Conservation (phyloP, 208 protist genomes). For the Trypanosoma vivax region DNA sequence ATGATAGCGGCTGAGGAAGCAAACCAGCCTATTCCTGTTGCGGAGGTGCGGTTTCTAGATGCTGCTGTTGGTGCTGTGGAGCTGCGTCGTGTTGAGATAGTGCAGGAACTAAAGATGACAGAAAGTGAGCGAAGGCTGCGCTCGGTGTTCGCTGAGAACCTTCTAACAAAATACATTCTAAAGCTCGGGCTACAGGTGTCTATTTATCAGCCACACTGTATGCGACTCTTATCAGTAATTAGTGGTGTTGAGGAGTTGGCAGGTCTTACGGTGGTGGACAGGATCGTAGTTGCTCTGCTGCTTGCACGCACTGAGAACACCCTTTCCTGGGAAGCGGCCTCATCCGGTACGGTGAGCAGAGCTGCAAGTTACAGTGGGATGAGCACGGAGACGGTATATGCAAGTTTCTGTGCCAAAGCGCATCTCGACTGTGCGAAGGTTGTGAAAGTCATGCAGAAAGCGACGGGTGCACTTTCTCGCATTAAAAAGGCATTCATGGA, state of each 20-base stretch:
- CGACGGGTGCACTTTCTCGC: conserved; percentile 14
- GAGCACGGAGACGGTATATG: conserved; percentile 27
- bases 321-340: conserved; percentile 39
- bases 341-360: conserved; percentile 12
- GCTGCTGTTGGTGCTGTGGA: conserved; percentile 49
- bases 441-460: conserved; percentile 47
- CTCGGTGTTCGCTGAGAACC: conserved; percentile 28
- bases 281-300: conserved; percentile 46
- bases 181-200: conserved; percentile 50
- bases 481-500: conserved; percentile 31
- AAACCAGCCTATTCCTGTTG: conserved; percentile 46
- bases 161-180: conserved; percentile 55
- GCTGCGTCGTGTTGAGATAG: conserved; percentile 38
- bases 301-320: conserved; percentile 33
- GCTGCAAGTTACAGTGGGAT: neutral
- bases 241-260: conserved; percentile 24
- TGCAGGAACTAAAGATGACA: conserved; percentile 28
- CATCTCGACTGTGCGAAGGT: conserved; percentile 50
- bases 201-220: conserved; percentile 45
- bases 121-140: conserved; percentile 29
- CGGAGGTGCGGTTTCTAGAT: conserved; percentile 60
- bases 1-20: conserved; percentile 53
- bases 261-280: conserved; percentile 38
- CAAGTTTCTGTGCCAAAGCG: conserved; percentile 53
- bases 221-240: conserved; percentile 33